Base-by-base conservation (phyloP, 2,329 filamentous ascomycete species). In the Fusarium nelsonii region DNA sequence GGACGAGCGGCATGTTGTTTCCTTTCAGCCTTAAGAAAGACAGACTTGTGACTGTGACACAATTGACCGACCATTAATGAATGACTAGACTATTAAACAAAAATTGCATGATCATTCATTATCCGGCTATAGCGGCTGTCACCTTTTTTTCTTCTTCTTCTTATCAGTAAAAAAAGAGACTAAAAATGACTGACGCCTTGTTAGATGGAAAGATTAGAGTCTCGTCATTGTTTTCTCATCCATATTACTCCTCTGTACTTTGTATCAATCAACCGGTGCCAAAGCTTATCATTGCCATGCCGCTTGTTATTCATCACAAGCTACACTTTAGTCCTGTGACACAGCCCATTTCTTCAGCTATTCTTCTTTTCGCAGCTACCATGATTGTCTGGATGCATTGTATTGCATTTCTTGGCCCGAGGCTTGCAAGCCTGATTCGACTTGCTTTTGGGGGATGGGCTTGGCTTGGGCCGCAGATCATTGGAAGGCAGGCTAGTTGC, bases 141-240 rank as follows among this genome's bases (percentile, higher is more conserved):
- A 23, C n/a, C n/a, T 23, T 23, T 18, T 15, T 28, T 8, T 34
- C 10, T 30, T 12, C 1, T 45, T 34, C 34, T 32, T 26, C 34
- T 32, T 26, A 33, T 56, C 28, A 30, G 39, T 28, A 50, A 41
- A 15, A 36, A 20, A 12, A 39, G n/a, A 26, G 8, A 28, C 20
- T 30, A 30, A 30, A 30, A 30, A 30, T 43, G 40, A 43, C 20
- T 46, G 49, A 20, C 28, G 32, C 33, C n/a, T 32, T 45, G 43
- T 18, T 8, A 10, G 9, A 30, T 26, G 23, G 20, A 8, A 30
- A 30, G 26, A 32, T n/a, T n/a, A 18, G 4, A 12, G 43, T 33
- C 8, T 44, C 65, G 65, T 64, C 65, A 68, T 68, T 45, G 37
- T 45, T 44, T 7, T 43, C 41, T 52, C 53, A 66, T 65, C 14